Evolutionary conservation across 352 stramenopile genomes (phyloP).

Genomic region (Globisporangium ultimum): DNA sequence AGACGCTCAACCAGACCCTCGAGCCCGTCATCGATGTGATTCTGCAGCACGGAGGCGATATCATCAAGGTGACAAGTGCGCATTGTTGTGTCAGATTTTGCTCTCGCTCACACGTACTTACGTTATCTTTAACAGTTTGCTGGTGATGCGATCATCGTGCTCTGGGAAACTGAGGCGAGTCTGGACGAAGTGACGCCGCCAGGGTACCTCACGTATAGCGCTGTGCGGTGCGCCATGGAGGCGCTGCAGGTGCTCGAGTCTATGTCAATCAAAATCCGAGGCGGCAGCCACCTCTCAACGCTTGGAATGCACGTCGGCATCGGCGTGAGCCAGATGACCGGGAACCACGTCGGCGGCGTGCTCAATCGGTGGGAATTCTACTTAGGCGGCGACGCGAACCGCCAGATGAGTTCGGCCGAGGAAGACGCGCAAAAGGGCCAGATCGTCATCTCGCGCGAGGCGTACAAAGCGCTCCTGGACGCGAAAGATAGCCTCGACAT

Average conservation of each 20-base stretch:
- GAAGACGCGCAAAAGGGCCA: conserved; percentile 65
- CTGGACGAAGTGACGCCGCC: conserved; percentile 24
- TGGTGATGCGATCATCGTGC: conserved; percentile 73
- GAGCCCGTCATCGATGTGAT: conserved; percentile 80
- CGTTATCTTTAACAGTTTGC: conserved; percentile 33
- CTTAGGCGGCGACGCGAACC: conserved; percentile 74
- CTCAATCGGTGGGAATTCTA: conserved; percentile 88
- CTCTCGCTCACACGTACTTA: background rate
- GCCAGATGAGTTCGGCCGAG: conserved; percentile 75
- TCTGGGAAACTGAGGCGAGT: conserved; percentile 74
- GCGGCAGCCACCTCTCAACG: conserved; percentile 23
- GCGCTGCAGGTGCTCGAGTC: conserved; percentile 40
- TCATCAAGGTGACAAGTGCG: conserved; percentile 48
- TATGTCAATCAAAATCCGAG: conserved; percentile 10
- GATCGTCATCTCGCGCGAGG: conserved; percentile 65
- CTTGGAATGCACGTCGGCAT: conserved; percentile 85
- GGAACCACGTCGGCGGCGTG: conserved; percentile 80
- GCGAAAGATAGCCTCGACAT: conserved; percentile 22
- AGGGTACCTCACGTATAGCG: conserved; percentile 53
- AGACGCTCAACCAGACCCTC: conserved; percentile 74
- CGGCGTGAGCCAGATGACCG: conserved; percentile 66
- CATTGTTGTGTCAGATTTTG: too few relatives aligned
- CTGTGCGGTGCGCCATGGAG: conserved; percentile 55
- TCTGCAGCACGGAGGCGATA: conserved; percentile 65
- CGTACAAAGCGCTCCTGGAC: conserved; percentile 31